These are phyloP conservation scores for Acanthochlamys bracteata DNA, from an alignment of 106 monocot species.

Conservation along the genomic window DNA sequence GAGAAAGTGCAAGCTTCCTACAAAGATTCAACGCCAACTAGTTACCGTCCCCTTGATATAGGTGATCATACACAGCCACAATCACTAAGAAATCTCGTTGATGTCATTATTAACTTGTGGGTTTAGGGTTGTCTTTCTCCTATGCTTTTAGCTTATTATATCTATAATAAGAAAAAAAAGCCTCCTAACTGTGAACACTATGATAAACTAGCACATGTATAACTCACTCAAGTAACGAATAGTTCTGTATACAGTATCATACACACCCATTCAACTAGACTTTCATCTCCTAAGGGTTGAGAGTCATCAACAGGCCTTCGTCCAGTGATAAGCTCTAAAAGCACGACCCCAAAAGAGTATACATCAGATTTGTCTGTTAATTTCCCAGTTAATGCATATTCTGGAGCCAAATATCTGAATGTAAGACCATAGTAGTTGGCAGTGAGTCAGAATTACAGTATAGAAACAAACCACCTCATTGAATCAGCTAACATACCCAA, in stretches of 20 bases:
- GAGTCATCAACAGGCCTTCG: conserved; percentile 64
- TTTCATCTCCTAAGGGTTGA: conserved; percentile 67
- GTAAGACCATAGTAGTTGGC: background rate
- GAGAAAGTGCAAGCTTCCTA: too few species aligned
- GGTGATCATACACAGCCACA: too few species aligned
- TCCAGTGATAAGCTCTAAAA: conserved; percentile 72
- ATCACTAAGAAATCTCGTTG: too few species aligned
- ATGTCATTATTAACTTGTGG: too few species aligned
- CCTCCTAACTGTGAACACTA: too few species aligned
- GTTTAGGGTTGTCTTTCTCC: too few species aligned
- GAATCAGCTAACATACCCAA: conserved; percentile 37
- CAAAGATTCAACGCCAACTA: too few species aligned
- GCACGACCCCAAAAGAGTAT: conserved; percentile 71
- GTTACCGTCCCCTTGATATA: too few species aligned
- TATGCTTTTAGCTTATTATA: too few species aligned
- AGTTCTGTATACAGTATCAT: background rate
- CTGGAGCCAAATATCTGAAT: conserved; percentile 62
- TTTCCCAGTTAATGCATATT: conserved; percentile 72
- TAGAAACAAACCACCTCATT: background rate
- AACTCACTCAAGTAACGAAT: too few species aligned
- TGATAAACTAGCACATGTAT: too few species aligned
- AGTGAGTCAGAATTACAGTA: conserved; percentile 1
- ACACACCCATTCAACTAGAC: conserved; percentile 78
- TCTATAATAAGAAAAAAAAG: too few species aligned
- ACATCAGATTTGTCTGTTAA: conserved; percentile 73